Conservation (phyloP, 2,329 filamentous ascomycete species). For the Pseudopyrenochaeta lycopersici region DNA sequence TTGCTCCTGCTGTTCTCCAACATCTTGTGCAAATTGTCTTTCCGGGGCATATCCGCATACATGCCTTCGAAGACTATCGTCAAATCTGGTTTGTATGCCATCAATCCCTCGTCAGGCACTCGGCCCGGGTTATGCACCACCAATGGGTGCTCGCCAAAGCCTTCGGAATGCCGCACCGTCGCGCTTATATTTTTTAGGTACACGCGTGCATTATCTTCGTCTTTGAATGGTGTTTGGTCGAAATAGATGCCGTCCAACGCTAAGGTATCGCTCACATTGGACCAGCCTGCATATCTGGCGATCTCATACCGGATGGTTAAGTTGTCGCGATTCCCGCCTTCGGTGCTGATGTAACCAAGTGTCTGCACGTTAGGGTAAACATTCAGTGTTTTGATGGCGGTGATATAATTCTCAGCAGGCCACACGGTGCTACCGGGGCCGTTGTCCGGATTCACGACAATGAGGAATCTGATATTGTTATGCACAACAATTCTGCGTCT, state of each 20-base stretch:
- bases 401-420: constrained; percentile 54
- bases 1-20: constrained; percentile 6
- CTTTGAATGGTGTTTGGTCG: constrained; percentile 55
- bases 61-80: constrained; percentile 35
- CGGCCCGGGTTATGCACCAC: constrained; percentile 34
- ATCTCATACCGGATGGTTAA: constrained; percentile 50
- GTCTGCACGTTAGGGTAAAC: constrained; percentile 57
- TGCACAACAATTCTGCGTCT: constrained; percentile 30
- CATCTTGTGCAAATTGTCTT: constrained; percentile 10
- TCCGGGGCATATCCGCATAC: constrained; percentile 21
- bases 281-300: constrained; percentile 58
- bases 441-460: constrained; percentile 58
- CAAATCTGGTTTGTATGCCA: constrained; percentile 23
- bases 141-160: constrained; percentile 21
- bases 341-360: constrained; percentile 61
- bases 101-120: constrained; percentile 26
- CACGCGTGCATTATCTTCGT: constrained; percentile 9
- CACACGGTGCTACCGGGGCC: constrained; percentile 53
- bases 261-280: constrained; percentile 40
- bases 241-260: constrained; percentile 60
- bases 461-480: constrained; percentile 57
- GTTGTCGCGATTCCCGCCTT: constrained; percentile 46
- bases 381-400: constrained; percentile 52
- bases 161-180: constrained; percentile 24
- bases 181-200: constrained; percentile 35